Evolutionary conservation across 1,284 basidiomycete species (phyloP), one percentile per base, ranked within the genome.

Genomic region (Leccinum solheimii): DNA sequence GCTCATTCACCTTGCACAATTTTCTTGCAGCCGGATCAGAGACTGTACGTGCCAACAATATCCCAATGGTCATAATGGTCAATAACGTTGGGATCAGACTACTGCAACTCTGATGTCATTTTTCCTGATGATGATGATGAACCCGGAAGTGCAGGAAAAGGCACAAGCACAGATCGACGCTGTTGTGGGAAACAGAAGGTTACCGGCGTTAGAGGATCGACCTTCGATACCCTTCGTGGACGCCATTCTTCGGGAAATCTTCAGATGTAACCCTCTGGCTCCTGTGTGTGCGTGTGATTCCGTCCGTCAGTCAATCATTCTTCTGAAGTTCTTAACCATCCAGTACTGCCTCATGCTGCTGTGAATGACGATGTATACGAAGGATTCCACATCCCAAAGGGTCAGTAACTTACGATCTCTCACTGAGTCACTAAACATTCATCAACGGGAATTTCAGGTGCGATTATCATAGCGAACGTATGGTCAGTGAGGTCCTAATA

Each of bases 81-180:
- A 36, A 36, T 40, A 26, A 40, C 10, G 8, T 9, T 45, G 13
- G 16, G 19, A 27, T 58, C 65, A 0, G 10, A 54, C 38, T 53
- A 67, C 1, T 60, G 16, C 8, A 40, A n/a, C 34, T 8, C 43
- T 67, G 4, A 56, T 60, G 64, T 64, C 71, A 8, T 75, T 78
- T 56, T 67, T 79, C 32, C 61, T 80, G 13, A 68, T 72, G 38
- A 76, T 80, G 68, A 59, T 73, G n/a, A 32, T 70, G 5, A 59
- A 72, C 50, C 79, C 77, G 0, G 60, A 66, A n/a, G n/a, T 21
- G 14, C 73, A 77, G 51, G 60, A 63, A 10, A 72, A 69, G 52
- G 68, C 72, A 0, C 75, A 76, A 27, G 62, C 58, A 3, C 72
- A 80, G 51, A 65, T 80, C 6, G 75, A 79, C 38, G 34, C 34